Evolutionary conservation across 139 green algal species (phyloP).

Genomic region (Microglena sp.): DNA sequence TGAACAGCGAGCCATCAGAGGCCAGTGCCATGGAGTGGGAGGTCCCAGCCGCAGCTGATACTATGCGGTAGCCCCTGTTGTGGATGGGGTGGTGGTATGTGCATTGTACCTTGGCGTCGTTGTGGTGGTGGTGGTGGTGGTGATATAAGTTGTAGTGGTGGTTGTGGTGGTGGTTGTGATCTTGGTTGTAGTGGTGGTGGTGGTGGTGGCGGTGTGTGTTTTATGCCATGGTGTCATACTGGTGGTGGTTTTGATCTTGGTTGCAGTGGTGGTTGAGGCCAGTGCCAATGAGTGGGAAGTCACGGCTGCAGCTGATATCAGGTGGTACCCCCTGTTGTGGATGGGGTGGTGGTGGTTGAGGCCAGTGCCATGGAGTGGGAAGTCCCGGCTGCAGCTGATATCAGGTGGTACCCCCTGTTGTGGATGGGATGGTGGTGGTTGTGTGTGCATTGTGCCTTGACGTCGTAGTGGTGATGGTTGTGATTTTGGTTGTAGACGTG

Average conservation of each 20-base stretch:
- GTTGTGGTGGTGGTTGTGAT: conserved; percentile 21
- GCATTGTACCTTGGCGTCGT: not conserved
- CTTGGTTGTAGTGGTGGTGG: conserved; percentile 44
- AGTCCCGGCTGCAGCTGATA: conserved; percentile 40
- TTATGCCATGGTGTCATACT: not conserved
- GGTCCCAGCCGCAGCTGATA: conserved; percentile 49
- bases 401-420: conserved; percentile 42
- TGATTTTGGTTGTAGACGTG: conserved; percentile 44
- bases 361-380: conserved; percentile 7
- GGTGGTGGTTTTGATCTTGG: not conserved
- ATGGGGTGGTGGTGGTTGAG: conserved; percentile 53
- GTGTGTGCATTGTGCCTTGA: conserved; percentile 65
- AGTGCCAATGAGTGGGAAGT: conserved; percentile 8
- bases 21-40: conserved; percentile 65
- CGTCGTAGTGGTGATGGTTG: conserved; percentile 51
- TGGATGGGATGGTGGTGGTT: conserved; percentile 60
- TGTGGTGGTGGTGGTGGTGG: not conserved
- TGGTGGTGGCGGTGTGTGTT: conserved; percentile 6
- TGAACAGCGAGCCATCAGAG: conserved; percentile 65
- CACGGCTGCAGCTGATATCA: conserved; percentile 48
- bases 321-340: conserved; percentile 43
- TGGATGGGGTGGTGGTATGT: not conserved
- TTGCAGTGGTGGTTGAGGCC: not conserved
- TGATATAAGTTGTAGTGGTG: not conserved
- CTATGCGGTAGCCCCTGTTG: conserved; percentile 39